phyloP scores from a whole-genome alignment of 345 rosid species.

The Bruguiera parviflora region DNA sequence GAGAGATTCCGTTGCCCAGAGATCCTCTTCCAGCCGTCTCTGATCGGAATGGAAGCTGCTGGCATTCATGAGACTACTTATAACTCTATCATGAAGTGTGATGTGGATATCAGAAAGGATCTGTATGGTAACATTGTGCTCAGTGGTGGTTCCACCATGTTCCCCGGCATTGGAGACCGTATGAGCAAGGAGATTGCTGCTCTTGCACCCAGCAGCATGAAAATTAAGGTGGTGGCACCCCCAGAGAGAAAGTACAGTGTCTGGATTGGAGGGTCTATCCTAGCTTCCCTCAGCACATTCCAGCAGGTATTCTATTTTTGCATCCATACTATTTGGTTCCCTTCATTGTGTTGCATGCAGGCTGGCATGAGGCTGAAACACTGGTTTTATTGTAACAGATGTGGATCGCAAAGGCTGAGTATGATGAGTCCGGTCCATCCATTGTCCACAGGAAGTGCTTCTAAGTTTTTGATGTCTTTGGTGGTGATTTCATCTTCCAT shows the following conservation, averaged over 20 bases:
- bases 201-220: slow-evolving; percentile 70
- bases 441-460: slow-evolving; percentile 73
- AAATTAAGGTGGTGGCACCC: slow-evolving; percentile 60
- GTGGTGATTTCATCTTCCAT: slow-evolving; percentile 43
- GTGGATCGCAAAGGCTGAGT: slow-evolving; percentile 69
- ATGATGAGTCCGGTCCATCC: slow-evolving; percentile 62
- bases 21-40: slow-evolving; percentile 62
- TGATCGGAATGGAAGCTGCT: slow-evolving; percentile 65
- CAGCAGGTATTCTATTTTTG: slow-evolving; percentile 41
- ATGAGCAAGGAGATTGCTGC: slow-evolving; percentile 67
- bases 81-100: slow-evolving; percentile 65
- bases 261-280: slow-evolving; percentile 76
- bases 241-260: slow-evolving; percentile 66
- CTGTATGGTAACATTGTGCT: slow-evolving; percentile 59
- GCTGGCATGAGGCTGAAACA: slow-evolving; percentile 5
- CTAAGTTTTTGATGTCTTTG: slow-evolving; percentile 31
- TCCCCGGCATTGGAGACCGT: slow-evolving; percentile 58
- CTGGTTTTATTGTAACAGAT: slow-evolving; percentile 30
- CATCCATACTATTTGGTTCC: neutral
- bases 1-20: slow-evolving; percentile 73
- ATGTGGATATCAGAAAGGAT: slow-evolving; percentile 63
- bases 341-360: neutral
- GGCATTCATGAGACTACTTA: slow-evolving; percentile 65
- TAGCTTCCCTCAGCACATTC: slow-evolving; percentile 70
- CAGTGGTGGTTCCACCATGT: slow-evolving; percentile 61